A percentile compares a stretch with the other conserved stretches of the same genome.
These are phyloP conservation scores for Cynanchum wilfordii DNA, from an alignment of 257 asterid genomes.

Conservation along the genomic window DNA sequence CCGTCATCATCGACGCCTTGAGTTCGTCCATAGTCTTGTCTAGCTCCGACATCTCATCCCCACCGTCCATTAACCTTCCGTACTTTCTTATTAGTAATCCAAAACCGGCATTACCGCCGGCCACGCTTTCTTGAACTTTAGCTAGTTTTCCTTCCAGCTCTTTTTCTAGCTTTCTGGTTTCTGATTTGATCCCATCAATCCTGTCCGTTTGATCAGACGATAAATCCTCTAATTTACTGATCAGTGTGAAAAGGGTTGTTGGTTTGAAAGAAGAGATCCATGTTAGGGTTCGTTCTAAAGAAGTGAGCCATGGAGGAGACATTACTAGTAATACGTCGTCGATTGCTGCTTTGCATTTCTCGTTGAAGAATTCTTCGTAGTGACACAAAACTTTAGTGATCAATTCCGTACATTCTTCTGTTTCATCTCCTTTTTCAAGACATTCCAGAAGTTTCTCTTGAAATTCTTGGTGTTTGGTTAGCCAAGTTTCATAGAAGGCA, in stretches of 20 bases:
- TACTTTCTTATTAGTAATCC: slow-evolving; percentile 3
- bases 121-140: slow-evolving; percentile 25
- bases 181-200: slow-evolving; percentile 9
- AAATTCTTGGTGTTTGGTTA: slow-evolving; percentile 2
- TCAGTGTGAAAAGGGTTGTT: slow-evolving; percentile 10
- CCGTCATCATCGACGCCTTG: slow-evolving; percentile 9
- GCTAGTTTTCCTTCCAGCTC: slow-evolving; percentile 24
- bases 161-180: slow-evolving; percentile 11
- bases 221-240: background rate
- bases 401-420: slow-evolving; percentile 12
- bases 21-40: slow-evolving; percentile 8
- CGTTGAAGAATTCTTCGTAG: slow-evolving; percentile 13
- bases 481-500: slow-evolving; percentile 22
- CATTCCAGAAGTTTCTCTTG: slow-evolving; percentile 4
- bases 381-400: slow-evolving; percentile 19
- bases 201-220: slow-evolving; percentile 3
- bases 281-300: slow-evolving; percentile 15
- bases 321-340: slow-evolving; percentile 15
- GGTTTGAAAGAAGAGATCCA: slow-evolving; percentile 35
- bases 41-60: background rate
- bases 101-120: slow-evolving; percentile 2
- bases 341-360: slow-evolving; percentile 10
- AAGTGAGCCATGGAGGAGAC: slow-evolving; percentile 30
- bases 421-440: background rate
- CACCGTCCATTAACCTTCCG: slow-evolving; percentile 9